Evolutionary conservation across 1,284 basidiomycete genomes (phyloP), one percentile per base, ranked within the genome.

Genomic region (Ceratobasidium theobromae): DNA sequence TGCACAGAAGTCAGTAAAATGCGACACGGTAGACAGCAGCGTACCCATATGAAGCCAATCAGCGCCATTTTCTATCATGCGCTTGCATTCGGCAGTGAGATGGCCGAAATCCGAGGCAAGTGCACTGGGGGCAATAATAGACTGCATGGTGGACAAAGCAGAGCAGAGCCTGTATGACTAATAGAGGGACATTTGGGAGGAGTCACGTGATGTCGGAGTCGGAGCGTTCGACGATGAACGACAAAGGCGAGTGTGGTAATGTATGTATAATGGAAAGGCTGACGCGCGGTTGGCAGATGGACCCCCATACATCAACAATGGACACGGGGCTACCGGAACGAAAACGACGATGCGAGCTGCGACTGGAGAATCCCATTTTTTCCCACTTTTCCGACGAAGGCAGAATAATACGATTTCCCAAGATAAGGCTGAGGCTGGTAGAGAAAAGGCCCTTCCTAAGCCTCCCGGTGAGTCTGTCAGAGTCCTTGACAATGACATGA

Each of bases 41-140:
- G 69, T 70, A 91, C 93, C 94, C 95, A 97, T 97, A 74, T 97
- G 94, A 67, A 96, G 84, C 94, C 95, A 97, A 76, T 97, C 88
- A 45, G 94, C 93, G 35, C 95, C 93, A 71, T 87, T 86, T 73
- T 88, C n/a, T 70, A 96, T 91, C 90, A 97, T 96, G 60, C 93
- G 84, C 74, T 88, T 88, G 78, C 95, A 96, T 85, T 97, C 93
- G 72, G 87, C 87, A 65, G 86, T 88, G 70, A 98, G 85, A 74
- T 95, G 88, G 43, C 92, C 93, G 78, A 98, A 93, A 81, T 98
- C 93, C n/a, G 91, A 93, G 67, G 93, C 93, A 28, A 95, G 88
- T 41, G 95, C 91, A 14, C 92, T 95, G 32, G 93, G 93, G 8
- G 92, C 87, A 76, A 96, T 91, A 77, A 95, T 94, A 18, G 91